Conservation (phyloP, 306 rosid species). For the Pterocarpus macrocarpus region DNA sequence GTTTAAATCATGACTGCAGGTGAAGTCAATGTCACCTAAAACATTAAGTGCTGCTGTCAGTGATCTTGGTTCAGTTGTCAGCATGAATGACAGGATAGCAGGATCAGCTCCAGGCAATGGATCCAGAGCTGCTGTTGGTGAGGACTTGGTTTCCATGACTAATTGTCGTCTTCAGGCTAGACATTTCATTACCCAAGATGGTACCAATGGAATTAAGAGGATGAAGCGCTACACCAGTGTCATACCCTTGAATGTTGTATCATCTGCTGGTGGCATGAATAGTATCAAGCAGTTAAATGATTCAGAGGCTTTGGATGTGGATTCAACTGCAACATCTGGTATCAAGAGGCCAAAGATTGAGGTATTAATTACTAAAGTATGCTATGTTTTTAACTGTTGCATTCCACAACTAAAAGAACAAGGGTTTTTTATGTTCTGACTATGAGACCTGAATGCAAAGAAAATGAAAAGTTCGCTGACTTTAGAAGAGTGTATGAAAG, state of each 20-base stretch:
- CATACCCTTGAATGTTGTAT: conserved; percentile 77
- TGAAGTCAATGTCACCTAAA: conserved; percentile 76
- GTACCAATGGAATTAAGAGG: conserved; percentile 74
- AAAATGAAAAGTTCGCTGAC: not conserved
- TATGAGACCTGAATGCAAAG: not conserved
- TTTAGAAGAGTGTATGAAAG: not conserved
- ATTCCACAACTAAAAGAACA: conserved; percentile 20
- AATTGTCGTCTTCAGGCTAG: conserved; percentile 86
- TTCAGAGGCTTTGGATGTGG: conserved; percentile 75
- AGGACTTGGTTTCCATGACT: conserved; percentile 95
- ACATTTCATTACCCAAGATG: conserved; percentile 78
- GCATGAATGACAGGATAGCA: conserved; percentile 93
- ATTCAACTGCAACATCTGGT: conserved; percentile 80
- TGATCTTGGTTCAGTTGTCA: conserved; percentile 86
- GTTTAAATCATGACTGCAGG: conserved; percentile 62
- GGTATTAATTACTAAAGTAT: conserved; percentile 56
- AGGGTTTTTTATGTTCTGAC: not conserved
- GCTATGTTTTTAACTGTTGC: conserved; percentile 31
- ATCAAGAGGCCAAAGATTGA: conserved; percentile 73
- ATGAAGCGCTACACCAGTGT: conserved; percentile 85
- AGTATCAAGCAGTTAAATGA: conserved; percentile 62
- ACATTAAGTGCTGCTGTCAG: conserved; percentile 80
- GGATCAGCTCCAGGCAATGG: conserved; percentile 96
- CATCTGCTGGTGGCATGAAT: conserved; percentile 72
- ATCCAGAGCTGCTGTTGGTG: conserved; percentile 97